Conservation (phyloP, 768 basidiomycete genomes). For the Hericium alpestre region DNA sequence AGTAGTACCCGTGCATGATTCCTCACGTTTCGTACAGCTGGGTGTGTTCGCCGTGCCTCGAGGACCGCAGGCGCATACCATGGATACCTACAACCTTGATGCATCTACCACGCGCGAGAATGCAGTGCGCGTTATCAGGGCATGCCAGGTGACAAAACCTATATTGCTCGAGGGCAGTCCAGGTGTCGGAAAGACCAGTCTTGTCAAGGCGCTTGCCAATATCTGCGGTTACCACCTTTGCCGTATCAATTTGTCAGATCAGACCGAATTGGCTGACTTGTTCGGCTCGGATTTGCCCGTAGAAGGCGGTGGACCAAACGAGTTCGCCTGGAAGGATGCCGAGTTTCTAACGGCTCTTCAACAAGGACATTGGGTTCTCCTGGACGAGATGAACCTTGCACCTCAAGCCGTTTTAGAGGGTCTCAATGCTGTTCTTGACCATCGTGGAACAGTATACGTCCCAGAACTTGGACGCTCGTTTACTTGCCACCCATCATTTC, state of each 20-base stretch:
- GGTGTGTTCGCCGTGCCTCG: constrained; percentile 65
- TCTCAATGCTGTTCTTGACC: constrained; percentile 90
- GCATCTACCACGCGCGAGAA: constrained; percentile 87
- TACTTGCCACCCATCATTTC: constrained; percentile 81
- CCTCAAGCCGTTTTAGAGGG: constrained; percentile 96
- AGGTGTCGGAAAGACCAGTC: constrained; percentile 94
- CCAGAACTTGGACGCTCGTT: constrained; percentile 91
- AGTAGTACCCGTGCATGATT: constrained; percentile 23
- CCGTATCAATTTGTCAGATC: constrained; percentile 95
- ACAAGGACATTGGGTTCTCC: constrained; percentile 92
- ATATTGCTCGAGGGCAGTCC: constrained; percentile 96
- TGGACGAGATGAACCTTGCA: constrained; percentile 99
- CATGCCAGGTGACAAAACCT: constrained; percentile 82
- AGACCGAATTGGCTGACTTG: constrained; percentile 91
- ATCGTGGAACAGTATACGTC: constrained; percentile 88
- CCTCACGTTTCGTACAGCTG: constrained; percentile 37
- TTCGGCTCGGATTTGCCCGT: constrained; percentile 95
- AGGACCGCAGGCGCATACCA: constrained; percentile 33
- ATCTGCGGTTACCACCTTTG: constrained; percentile 69
- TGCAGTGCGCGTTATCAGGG: constrained; percentile 78
- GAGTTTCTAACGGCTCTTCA: constrained; percentile 91
- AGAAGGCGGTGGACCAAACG: constrained; percentile 81
- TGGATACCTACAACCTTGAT: constrained; percentile 60
- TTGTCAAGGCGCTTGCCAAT: constrained; percentile 79
- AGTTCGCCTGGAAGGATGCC: constrained; percentile 96